Conservation (phyloP, 2,329 filamentous ascomycete species). For the Fusarium sp. region DNA sequence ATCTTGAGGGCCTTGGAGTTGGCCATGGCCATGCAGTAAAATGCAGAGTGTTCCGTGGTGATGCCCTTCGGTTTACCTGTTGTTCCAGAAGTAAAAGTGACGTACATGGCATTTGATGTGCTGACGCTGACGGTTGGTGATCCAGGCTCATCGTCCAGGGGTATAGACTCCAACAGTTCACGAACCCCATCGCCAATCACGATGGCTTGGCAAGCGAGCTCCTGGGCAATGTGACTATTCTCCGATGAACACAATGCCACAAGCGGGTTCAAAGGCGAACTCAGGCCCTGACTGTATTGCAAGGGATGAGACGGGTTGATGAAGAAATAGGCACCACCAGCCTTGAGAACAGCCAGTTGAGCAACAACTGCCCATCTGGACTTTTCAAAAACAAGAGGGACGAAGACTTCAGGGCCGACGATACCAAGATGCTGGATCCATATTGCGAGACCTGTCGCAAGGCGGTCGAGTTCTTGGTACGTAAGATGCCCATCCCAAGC, state of each 20-base stretch:
- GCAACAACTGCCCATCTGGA: constrained; percentile 8
- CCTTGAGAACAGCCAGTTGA: background rate
- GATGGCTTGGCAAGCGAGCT: background rate
- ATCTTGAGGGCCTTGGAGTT: background rate
- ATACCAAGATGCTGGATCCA: constrained; percentile 1
- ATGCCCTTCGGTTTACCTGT: background rate
- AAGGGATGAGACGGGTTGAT: constrained; percentile 2
- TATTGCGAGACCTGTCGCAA: background rate
- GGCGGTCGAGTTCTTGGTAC: background rate
- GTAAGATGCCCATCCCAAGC: constrained; percentile 6
- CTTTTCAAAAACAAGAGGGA: constrained; percentile 5
- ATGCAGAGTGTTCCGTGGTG: background rate
- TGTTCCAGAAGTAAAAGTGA: constrained; percentile 2
- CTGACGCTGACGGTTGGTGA: background rate
- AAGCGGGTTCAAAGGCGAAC: background rate
- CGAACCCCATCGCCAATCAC: background rate
- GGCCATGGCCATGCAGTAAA: constrained; percentile 1
- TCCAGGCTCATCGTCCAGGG: background rate
- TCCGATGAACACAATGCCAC: background rate
- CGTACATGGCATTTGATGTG: background rate
- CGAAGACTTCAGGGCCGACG: constrained; percentile 1
- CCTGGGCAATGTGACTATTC: background rate
- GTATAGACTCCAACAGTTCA: background rate
- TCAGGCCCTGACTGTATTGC: background rate
- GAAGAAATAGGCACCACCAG: constrained; percentile 3